A percentile compares a stretch with the other conserved stretches of the same genome.
Conservation (phyloP, 164 flowering plant genomes). For the Magnolia changhungtana region DNA sequence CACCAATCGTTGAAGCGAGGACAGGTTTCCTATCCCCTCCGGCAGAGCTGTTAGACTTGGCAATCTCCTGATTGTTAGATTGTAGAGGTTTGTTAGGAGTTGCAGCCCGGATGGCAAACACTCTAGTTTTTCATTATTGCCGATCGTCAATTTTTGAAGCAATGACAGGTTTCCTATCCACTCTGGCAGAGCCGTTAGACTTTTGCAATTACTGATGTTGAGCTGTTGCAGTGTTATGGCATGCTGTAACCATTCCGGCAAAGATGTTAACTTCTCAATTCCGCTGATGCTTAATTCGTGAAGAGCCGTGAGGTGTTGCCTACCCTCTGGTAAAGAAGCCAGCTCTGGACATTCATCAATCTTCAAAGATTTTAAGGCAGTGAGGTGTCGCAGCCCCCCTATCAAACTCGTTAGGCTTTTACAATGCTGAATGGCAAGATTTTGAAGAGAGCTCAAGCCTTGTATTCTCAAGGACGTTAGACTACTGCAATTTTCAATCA, state of each 20-base stretch:
- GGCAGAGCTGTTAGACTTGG: no score
- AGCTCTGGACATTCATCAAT: not conserved
- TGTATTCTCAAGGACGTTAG: not conserved
- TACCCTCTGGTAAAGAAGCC: not conserved
- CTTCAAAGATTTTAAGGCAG: not conserved
- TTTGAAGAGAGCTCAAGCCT: not conserved
- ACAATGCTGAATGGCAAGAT: not conserved
- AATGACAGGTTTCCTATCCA: not conserved
- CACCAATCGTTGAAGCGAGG: no score
- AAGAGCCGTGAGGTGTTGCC: not conserved
- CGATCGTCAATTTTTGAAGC: not conserved
- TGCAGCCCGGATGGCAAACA: no score
- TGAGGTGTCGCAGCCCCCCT: not conserved
- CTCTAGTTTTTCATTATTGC: not conserved
- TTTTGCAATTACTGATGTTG: not conserved
- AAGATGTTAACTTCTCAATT: not conserved
- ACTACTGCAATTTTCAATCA: not conserved
- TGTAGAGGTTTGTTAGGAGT: no score
- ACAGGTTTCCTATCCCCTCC: no score
- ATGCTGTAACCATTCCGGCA: not conserved
- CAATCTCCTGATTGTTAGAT: no score
- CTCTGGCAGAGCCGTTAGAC: not conserved
- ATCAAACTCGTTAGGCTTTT: not conserved
- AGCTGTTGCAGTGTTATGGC: not conserved
- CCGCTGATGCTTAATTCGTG: not conserved